Evolutionary conservation across 169 alveolate genomes (phyloP), one percentile per base, ranked within the genome.

Genomic region (Plasmodium ovale): DNA sequence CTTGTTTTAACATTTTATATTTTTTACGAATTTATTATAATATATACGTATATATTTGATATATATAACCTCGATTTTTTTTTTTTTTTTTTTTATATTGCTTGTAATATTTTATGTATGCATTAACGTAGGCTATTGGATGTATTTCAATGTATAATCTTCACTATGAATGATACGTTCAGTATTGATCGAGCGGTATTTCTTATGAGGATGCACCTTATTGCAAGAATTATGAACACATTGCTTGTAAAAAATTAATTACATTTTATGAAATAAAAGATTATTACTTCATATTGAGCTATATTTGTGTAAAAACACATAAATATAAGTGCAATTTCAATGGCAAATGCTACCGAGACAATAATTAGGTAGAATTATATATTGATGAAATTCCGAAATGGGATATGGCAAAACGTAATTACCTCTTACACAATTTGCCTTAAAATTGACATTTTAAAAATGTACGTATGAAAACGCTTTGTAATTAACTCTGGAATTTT

Each of bases 211-310:
- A 74, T 60, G 35, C 88, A 74, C 60, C 10, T 74, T 23, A 74
- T 74, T 14, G 37, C 60, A 14, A 74, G 23, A 59, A 60, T 74
- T 74, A 74, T 74, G 88, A 74, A 33, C 58, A 74, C 58, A 74
- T 74, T 37, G 60, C 88, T 2, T 74, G 88, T 67, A 74, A 74
- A 74, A 74, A 60, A 60, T 74, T 74, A 10, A 74, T 74, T 21
- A 74, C 88, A 44, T 74, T 74, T 74, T 74, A 74, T 35, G 88
- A 74, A 74, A 60, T 74, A 60, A 62, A 74, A 44, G 88, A 74
- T 42, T 73, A 74, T 35, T 60, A 74, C 58, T 74, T 68, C 1
- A 51, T 65, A 3, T 62, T 74, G 51, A 60, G 77, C n/a, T 59
- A 60, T 19, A 74, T 39, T n/a, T 74, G 88, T 60, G 31, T 74